Conservation (phyloP, 2,329 filamentous ascomycete genomes). For the Aspergillus sp. region DNA sequence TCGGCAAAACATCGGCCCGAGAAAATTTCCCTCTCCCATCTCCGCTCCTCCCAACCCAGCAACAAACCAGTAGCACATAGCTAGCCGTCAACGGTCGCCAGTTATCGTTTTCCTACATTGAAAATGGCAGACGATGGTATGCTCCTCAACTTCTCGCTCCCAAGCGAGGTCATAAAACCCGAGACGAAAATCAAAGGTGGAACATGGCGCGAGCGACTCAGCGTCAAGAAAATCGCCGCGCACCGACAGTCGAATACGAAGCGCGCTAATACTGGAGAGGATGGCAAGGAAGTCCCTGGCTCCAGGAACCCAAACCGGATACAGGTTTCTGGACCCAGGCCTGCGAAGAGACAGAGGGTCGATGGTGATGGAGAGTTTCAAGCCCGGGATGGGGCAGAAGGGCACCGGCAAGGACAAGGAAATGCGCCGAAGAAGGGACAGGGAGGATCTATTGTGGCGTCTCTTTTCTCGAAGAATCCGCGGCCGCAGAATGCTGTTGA, state of each 20-base stretch:
- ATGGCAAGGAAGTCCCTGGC: conserved; percentile 14
- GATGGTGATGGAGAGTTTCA: conserved; percentile 35
- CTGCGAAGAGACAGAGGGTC: conserved; percentile 43
- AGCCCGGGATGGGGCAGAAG: conserved; percentile 6
- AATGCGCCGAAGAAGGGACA: neutral
- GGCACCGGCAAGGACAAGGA: neutral
- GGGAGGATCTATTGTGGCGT: conserved; percentile 70
- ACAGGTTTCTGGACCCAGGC: conserved; percentile 30
- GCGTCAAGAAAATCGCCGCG: conserved; percentile 68
- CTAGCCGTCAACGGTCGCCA: neutral
- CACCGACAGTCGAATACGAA: conserved; percentile 49
- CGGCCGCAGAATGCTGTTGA: conserved; percentile 59
- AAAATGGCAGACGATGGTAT: conserved; percentile 92
- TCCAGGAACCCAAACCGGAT: conserved; percentile 37
- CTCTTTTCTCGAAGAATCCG: conserved; percentile 89
- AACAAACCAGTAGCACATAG: neutral
- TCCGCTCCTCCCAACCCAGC: neutral
- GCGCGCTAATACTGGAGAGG: conserved; percentile 6
- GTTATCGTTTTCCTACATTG: neutral
- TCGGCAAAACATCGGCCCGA: conserved; percentile 29
- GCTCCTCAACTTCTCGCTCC: conserved; percentile 86
- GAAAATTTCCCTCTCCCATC: conserved; percentile 33
- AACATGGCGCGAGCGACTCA: conserved; percentile 85
- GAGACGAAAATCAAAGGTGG: conserved; percentile 75
- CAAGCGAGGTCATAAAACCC: conserved; percentile 63